Evolutionary conservation across 345 rosid genomes (phyloP).

Genomic region (Raphanus raphanistrum): DNA sequence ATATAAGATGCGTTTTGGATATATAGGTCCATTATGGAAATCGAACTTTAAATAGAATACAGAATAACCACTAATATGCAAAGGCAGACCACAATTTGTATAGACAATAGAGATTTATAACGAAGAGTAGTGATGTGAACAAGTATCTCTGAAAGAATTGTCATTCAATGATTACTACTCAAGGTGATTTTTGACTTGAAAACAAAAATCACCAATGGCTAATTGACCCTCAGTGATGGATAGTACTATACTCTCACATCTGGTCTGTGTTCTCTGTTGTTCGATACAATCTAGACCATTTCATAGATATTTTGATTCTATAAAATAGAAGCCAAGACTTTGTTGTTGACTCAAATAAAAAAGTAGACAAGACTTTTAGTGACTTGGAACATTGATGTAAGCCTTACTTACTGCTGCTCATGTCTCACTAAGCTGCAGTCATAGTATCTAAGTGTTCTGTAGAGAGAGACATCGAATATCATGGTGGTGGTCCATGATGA

Average conservation of each 20-base stretch:
- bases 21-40: background rate
- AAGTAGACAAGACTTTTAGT: background rate
- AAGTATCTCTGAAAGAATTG: background rate
- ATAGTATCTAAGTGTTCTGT: slow-evolving; percentile 39
- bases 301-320: background rate
- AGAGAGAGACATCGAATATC: slow-evolving; percentile 64
- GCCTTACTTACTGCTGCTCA: background rate
- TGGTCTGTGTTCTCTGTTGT: background rate
- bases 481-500: slow-evolving; percentile 60
- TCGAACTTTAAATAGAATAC: too few relatives aligned
- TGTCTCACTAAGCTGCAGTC: background rate
- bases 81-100: background rate
- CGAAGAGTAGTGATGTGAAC: background rate
- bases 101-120: background rate
- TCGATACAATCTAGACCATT: background rate
- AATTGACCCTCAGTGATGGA: too few relatives aligned
- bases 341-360: background rate
- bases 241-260: background rate
- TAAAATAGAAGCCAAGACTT: background rate
- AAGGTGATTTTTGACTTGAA: too few relatives aligned
- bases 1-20: background rate
- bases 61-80: background rate
- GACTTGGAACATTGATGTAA: background rate
- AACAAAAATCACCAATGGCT: too few relatives aligned
- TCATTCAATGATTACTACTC: background rate